phyloP scores from a whole-genome alignment of 1,284 basidiomycete genomes.

The Cutaneotrichosporon cutaneum region DNA sequence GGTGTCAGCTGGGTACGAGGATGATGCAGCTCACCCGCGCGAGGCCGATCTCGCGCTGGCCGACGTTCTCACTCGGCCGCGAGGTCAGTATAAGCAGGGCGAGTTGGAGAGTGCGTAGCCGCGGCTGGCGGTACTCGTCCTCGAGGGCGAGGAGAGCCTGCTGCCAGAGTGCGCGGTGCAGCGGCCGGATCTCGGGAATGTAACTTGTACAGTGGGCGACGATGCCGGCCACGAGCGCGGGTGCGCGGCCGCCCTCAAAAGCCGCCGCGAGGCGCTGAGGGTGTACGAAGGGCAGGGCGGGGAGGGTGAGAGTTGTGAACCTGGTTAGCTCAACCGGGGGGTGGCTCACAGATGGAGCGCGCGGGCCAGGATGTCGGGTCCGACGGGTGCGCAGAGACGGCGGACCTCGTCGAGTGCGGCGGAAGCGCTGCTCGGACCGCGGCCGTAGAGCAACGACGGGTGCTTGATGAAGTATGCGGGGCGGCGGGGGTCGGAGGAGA shows the following conservation, averaged over 20 bases:
- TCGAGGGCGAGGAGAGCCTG: conserved; percentile 38
- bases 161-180: conserved; percentile 39
- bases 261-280: conserved; percentile 20
- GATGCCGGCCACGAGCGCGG: conserved; percentile 38
- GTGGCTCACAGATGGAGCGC: conserved; percentile 7
- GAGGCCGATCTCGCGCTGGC: conserved; percentile 34
- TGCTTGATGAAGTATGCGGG: conserved; percentile 45
- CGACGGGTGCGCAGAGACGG: conserved; percentile 16
- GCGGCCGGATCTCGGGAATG: conserved; percentile 30
- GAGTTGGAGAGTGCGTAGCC: conserved; percentile 40
- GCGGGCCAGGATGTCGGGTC: conserved; percentile 14
- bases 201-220: conserved; percentile 39
- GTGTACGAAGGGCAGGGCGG: conserved; percentile 44
- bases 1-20: not conserved
- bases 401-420: conserved; percentile 25
- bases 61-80: conserved; percentile 38
- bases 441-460: conserved; percentile 38
- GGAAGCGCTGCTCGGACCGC: conserved; percentile 23
- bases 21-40: conserved; percentile 26
- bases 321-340: conserved; percentile 1
- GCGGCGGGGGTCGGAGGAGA: conserved; percentile 31
- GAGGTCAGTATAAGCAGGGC: conserved; percentile 35
- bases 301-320: conserved; percentile 26
- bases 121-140: conserved; percentile 44
- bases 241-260: conserved; percentile 27